These are phyloP conservation scores for Amauroascus niger DNA, from an alignment of 2,329 filamentous ascomycete genomes.

Conservation along the genomic window DNA sequence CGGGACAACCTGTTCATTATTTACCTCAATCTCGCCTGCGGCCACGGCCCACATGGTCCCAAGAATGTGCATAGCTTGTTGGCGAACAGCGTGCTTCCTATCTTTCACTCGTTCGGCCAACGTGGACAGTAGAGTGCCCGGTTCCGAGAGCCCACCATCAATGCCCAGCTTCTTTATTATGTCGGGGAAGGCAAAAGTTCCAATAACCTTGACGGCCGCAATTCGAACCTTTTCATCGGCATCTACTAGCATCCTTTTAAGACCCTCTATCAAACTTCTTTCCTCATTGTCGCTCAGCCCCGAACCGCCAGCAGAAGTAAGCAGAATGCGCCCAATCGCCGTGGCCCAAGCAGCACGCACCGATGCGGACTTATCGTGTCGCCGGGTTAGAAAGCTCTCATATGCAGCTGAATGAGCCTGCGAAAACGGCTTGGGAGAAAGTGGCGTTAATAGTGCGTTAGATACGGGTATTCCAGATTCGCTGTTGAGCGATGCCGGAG, in stretches of 20 bases:
- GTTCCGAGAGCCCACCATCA: conserved; percentile 62
- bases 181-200: conserved; percentile 68
- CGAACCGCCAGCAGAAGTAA: conserved; percentile 84
- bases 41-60: conserved; percentile 91
- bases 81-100: conserved; percentile 67
- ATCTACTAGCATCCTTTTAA: conserved; percentile 76
- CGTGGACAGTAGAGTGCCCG: conserved; percentile 68
- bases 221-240: conserved; percentile 84
- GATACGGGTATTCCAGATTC: conserved; percentile 35
- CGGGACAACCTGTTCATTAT: conserved; percentile 63
- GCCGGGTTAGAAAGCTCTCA: conserved; percentile 71
- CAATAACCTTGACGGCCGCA: conserved; percentile 76
- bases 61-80: conserved; percentile 75
- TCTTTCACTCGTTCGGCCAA: conserved; percentile 85
- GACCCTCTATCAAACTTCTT: conserved; percentile 57
- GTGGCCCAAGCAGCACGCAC: conserved; percentile 83
- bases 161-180: conserved; percentile 72
- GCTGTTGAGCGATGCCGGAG: conserved; percentile 45
- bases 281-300: conserved; percentile 80
- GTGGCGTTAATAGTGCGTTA: conserved; percentile 65
- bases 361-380: conserved; percentile 72
- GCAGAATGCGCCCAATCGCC: conserved; percentile 71
- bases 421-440: conserved; percentile 80
- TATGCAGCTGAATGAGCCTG: conserved; percentile 72
- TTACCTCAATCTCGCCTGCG: conserved; percentile 71